These are phyloP conservation scores for Pythium plurisporium DNA, from an alignment of 352 stramenopile genomes.

Conservation along the genomic window DNA sequence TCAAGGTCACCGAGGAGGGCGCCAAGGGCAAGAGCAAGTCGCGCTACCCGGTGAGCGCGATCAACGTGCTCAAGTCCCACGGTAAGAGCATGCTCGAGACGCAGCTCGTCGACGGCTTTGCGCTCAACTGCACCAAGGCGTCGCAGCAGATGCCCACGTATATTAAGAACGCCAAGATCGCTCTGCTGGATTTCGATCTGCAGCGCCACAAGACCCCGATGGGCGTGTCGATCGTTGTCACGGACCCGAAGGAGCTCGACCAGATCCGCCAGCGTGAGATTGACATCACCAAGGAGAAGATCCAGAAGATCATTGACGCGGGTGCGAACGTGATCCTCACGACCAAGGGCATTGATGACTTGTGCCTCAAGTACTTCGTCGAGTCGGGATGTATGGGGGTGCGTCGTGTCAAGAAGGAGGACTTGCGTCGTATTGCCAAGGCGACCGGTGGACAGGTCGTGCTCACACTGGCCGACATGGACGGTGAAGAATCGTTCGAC, in stretches of 20 bases:
- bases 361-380: slow-evolving; percentile 99
- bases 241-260: slow-evolving; percentile 95
- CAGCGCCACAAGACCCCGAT: slow-evolving; percentile 98
- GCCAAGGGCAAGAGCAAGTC: slow-evolving; percentile 78
- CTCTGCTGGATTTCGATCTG: slow-evolving; percentile 98
- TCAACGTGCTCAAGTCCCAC: slow-evolving; percentile 99
- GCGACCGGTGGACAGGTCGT: slow-evolving; percentile 96
- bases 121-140: slow-evolving; percentile 96
- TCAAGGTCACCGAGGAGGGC: slow-evolving; percentile 91
- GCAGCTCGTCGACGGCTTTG: slow-evolving; percentile 94
- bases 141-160: slow-evolving; percentile 97
- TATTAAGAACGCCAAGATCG: slow-evolving; percentile 94
- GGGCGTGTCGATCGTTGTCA: slow-evolving; percentile 92
- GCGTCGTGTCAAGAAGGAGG: slow-evolving; percentile 97
- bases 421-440: slow-evolving; percentile 98
- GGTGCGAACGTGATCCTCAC: slow-evolving; percentile 99
- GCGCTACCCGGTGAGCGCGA: slow-evolving; percentile 96
- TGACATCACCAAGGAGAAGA: slow-evolving; percentile 99
- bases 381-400: slow-evolving; percentile 96
- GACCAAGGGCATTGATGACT: slow-evolving; percentile 99
- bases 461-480: slow-evolving; percentile 98
- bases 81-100: slow-evolving; percentile 88
- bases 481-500: slow-evolving; percentile 98
- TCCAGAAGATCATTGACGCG: slow-evolving; percentile 98
- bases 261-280: slow-evolving; percentile 98